Evolutionary conservation across 1,284 basidiomycete species (phyloP).

Genomic region (Pseudozyma hubeiensis): DNA sequence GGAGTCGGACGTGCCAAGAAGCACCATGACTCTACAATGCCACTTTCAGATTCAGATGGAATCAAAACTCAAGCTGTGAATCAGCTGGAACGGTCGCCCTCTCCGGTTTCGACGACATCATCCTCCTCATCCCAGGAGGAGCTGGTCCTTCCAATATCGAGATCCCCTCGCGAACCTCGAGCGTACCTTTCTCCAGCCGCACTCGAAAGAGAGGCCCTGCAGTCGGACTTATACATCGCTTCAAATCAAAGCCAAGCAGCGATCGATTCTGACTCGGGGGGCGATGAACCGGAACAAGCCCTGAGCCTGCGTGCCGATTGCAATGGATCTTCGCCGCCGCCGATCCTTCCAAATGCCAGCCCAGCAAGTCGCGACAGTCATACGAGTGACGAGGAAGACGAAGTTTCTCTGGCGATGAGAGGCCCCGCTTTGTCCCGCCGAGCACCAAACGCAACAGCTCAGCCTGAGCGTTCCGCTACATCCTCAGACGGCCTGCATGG

Average conservation of each 20-base stretch:
- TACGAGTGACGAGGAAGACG: conserved; percentile 32
- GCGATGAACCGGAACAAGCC: conserved; percentile 22
- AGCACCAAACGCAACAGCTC: background rate
- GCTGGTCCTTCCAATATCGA: conserved; percentile 13
- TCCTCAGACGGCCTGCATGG: background rate
- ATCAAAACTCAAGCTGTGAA: background rate
- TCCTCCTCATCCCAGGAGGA: conserved; percentile 33
- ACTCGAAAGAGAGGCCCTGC: background rate
- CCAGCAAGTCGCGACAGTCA: background rate
- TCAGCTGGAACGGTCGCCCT: background rate
- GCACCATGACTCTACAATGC: no score
- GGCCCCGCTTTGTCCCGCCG: conserved; percentile 2
- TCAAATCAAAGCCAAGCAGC: background rate
- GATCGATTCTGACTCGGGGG: conserved; percentile 13
- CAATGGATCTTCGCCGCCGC: background rate
- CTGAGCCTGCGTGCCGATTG: conserved; percentile 14
- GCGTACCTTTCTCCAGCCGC: background rate
- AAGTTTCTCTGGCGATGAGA: conserved; percentile 19
- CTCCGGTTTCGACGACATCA: background rate
- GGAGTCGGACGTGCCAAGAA: background rate
- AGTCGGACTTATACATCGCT: no score
- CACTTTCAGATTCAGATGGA: background rate
- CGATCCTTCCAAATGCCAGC: background rate
- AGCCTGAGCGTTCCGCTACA: background rate
- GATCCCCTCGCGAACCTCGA: conserved; percentile 4